Conservation (phyloP, 1,284 basidiomycete species). For the Heterobasidion irregulare region DNA sequence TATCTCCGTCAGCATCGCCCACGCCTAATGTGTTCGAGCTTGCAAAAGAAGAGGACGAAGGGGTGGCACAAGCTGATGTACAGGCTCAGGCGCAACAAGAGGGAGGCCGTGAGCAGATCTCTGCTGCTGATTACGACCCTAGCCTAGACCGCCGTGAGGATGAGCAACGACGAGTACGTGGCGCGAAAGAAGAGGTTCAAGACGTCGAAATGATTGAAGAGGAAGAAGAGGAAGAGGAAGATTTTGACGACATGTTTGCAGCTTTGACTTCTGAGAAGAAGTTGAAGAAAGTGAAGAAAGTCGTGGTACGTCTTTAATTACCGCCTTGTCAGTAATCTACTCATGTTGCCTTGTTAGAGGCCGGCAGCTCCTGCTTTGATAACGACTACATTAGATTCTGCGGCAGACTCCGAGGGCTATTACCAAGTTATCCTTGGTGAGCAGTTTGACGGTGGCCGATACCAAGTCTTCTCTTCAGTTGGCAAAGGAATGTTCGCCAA, state of each 20-base stretch:
- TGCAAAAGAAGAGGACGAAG: constrained; percentile 50
- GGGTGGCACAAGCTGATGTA: constrained; percentile 29
- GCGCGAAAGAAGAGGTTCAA: constrained; percentile 30
- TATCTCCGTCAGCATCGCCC: constrained; percentile 46
- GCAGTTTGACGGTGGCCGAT: constrained; percentile 85
- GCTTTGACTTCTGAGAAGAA: constrained; percentile 41
- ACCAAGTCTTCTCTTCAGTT: constrained; percentile 90
- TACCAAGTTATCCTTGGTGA: constrained; percentile 94
- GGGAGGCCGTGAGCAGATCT: constrained; percentile 61
- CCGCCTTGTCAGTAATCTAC: not conserved
- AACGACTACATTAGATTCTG: constrained; percentile 63
- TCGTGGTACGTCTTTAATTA: constrained; percentile 32
- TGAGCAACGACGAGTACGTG: constrained; percentile 56
- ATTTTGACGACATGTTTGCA: constrained; percentile 89
- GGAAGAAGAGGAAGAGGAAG: constrained; percentile 61
- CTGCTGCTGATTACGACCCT: constrained; percentile 91
- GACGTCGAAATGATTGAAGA: constrained; percentile 54
- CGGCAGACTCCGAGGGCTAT: constrained; percentile 90
- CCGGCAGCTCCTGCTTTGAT: constrained; percentile 53
- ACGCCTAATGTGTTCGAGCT: constrained; percentile 48
- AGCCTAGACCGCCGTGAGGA: constrained; percentile 79
- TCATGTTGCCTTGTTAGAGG: constrained; percentile 29
- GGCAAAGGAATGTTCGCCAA: constrained; percentile 99
- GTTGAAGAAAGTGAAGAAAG: constrained; percentile 46
- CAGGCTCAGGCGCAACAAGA: constrained; percentile 27